Base-by-base conservation (phyloP, 148 eudicot genomes). In the Vaccinium myrtillus region DNA sequence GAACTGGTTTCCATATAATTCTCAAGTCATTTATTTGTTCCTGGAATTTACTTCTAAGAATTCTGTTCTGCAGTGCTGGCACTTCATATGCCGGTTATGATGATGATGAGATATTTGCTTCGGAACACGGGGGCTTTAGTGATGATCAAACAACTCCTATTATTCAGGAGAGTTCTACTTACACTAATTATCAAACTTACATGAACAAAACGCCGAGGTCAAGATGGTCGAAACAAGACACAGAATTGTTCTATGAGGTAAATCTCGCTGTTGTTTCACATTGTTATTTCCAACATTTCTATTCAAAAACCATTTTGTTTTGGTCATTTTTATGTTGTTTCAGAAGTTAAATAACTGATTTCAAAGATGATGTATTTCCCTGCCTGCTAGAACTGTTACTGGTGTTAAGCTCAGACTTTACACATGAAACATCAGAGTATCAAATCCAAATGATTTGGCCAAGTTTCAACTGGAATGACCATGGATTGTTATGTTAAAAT, bases 241-340 rank as follows among this genome's bases (percentile, higher is more conserved):
- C 98, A 8, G 98, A 95, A 81, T 84, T 92, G 87, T 95, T 95
- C 88, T 95, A 93, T 76, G 83, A 94, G 98, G 98, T 95, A 86
- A 73, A 58, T 75, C 50, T 36, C 13, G 23, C 36, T 56, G 36
- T 27, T 25, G 43, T 71, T 54, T 48, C 14, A 13, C 23, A n/a
- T 54, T 81, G 50, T 51, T 12, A 7, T 81, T 61, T 25, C 11
- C 2, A 8, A 15, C 14, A 63, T n/a, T 4, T 43, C 14, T 48
- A 23, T 19, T 23, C 36, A 54, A 46, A 46, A 81, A 15, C 19
- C 48, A 18, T 53, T 15, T 39, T 77, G 50, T 49, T 77, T 12
- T 8, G 30, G 12, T 14, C 13, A 0, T 5, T 58, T 18, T 18
- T 6, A 5, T 6, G 6, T 18, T 58, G n/a, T 58, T 58, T 58